phyloP scores from a whole-genome alignment of 306 rosid genomes.

The Ormosia semicastrata region DNA sequence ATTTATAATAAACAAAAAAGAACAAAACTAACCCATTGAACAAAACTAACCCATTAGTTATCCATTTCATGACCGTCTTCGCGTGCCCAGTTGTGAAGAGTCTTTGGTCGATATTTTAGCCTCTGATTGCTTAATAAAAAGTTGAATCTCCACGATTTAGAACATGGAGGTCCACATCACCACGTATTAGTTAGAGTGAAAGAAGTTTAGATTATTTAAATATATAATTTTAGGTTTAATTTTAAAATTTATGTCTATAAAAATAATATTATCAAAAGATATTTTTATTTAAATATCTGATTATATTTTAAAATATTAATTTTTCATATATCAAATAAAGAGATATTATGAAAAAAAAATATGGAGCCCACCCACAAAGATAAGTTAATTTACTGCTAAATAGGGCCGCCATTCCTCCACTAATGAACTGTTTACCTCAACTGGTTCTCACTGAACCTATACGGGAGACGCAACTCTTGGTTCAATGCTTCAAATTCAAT shows the following conservation, averaged over 20 bases:
- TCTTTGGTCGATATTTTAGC: not conserved
- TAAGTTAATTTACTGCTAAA: not conserved
- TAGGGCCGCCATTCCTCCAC: not conserved
- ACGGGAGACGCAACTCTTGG: not conserved
- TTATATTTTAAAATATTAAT: too few relatives aligned
- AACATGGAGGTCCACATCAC: not conserved
- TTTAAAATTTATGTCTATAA: too few relatives aligned
- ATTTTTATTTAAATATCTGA: too few relatives aligned
- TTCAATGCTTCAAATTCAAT: slow-evolving; percentile 22
- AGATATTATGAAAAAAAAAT: too few relatives aligned
- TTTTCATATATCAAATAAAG: too few relatives aligned
- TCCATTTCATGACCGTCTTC: too few relatives aligned
- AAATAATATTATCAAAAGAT: too few relatives aligned
- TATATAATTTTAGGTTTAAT: too few relatives aligned
- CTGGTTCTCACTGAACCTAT: not conserved
- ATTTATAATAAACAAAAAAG: not conserved
- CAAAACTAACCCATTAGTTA: too few relatives aligned
- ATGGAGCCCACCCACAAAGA: not conserved
- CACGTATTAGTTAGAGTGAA: too few relatives aligned
- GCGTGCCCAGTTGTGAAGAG: not conserved
- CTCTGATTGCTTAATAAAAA: not conserved
- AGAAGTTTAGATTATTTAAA: too few relatives aligned
- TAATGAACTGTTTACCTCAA: not conserved
- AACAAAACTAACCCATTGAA: not conserved
- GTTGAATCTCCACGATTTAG: not conserved